phyloP scores from a whole-genome alignment of 208 protist genomes.

The Crithidia fasciculata region DNA sequence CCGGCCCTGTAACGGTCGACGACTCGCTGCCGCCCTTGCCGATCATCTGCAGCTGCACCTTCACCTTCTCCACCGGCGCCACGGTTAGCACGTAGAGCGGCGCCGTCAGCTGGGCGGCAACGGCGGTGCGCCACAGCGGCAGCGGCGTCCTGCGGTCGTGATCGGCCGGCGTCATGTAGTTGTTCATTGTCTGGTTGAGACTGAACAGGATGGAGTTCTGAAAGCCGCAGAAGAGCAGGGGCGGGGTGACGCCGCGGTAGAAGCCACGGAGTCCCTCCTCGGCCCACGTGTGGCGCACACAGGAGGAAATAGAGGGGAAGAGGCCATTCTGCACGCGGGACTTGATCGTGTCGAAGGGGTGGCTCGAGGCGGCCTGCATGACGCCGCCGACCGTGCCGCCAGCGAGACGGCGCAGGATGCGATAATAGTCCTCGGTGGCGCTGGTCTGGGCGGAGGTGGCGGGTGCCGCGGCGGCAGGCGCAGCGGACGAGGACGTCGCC shows the following conservation, averaged over 20 bases:
- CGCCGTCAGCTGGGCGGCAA: slow-evolving; percentile 61
- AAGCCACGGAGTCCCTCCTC: slow-evolving; percentile 67
- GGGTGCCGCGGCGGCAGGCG: not conserved
- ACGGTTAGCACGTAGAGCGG: slow-evolving; percentile 65
- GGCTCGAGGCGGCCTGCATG: slow-evolving; percentile 63
- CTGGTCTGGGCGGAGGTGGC: slow-evolving; percentile 9
- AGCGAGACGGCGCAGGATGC: slow-evolving; percentile 49
- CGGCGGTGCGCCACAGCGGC: slow-evolving; percentile 64
- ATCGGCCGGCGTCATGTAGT: slow-evolving; percentile 45
- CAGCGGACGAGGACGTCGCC: not conserved
- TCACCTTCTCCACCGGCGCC: slow-evolving; percentile 73
- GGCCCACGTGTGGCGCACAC: slow-evolving; percentile 44
- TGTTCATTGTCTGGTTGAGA: slow-evolving; percentile 67
- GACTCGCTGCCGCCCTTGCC: slow-evolving; percentile 36
- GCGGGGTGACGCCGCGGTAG: slow-evolving; percentile 66
- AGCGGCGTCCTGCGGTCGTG: slow-evolving; percentile 30
- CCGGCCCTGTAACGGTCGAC: slow-evolving; percentile 37
- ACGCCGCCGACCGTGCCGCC: slow-evolving; percentile 69
- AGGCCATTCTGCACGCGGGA: slow-evolving; percentile 69
- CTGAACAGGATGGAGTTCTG: slow-evolving; percentile 81
- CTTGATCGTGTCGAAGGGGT: slow-evolving; percentile 82
- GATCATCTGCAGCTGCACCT: slow-evolving; percentile 72
- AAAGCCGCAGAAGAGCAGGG: slow-evolving; percentile 56
- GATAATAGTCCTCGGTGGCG: slow-evolving; percentile 31
- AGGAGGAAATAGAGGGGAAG: slow-evolving; percentile 52